Conservation (phyloP, 225 moss, liverwort and hornwort genomes). For the Pseudisothecium myosuroides region DNA sequence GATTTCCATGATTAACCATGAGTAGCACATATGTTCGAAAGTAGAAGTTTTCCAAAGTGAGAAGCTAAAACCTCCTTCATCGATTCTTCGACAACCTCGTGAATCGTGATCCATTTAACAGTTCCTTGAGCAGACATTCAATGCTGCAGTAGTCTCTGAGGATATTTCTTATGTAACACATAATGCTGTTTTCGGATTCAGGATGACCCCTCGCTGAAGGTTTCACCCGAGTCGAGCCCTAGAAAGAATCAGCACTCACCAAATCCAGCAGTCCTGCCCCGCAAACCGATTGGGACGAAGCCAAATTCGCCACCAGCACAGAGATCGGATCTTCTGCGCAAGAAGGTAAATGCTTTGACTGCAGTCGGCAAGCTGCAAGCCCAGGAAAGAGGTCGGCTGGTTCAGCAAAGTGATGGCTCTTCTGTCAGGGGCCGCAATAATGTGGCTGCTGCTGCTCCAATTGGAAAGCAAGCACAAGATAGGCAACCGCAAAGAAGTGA, state of each 20-base stretch:
- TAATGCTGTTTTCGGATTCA: neutral
- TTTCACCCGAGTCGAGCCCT: neutral
- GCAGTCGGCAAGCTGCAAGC: constrained; percentile 11
- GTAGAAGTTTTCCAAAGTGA: neutral
- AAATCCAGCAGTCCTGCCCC: neutral
- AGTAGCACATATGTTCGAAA: neutral
- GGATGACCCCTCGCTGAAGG: constrained; percentile 2
- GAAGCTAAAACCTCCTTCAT: neutral
- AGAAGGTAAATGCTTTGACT: constrained; percentile 9
- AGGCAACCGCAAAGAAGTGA: neutral
- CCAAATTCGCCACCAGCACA: neutral
- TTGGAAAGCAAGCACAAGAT: neutral
- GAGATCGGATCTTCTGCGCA: constrained; percentile 14
- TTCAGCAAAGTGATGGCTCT: neutral
- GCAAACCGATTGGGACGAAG: neutral
- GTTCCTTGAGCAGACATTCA: neutral
- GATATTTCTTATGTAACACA: neutral
- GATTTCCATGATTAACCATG: neutral
- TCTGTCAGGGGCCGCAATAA: neutral
- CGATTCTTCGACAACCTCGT: neutral
- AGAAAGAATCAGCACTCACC: neutral
- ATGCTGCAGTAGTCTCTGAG: neutral
- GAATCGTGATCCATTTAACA: neutral
- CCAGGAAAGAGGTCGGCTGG: constrained; percentile 3
- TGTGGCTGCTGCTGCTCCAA: neutral